Evolutionary conservation across 768 basidiomycete species (phyloP).

Genomic region (Coprinopsis cinerea): DNA sequence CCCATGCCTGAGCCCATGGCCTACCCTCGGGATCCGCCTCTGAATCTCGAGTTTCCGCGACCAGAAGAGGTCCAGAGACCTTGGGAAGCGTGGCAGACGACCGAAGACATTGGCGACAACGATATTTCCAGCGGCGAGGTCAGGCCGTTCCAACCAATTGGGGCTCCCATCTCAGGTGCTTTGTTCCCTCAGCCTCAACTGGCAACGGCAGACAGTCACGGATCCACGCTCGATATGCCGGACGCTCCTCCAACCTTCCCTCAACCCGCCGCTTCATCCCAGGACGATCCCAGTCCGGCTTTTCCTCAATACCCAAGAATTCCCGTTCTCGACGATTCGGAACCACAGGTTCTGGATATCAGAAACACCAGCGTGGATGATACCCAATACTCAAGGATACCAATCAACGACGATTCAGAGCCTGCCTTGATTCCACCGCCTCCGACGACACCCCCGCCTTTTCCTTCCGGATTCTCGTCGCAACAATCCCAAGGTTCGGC

Average conservation of each 20-base stretch:
- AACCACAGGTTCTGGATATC: background rate
- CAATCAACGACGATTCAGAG: background rate
- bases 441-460: background rate
- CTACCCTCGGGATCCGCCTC: background rate
- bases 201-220: background rate
- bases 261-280: background rate
- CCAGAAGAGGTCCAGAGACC: background rate
- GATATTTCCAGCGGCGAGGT: background rate
- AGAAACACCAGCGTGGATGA: too few species aligned
- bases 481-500: background rate
- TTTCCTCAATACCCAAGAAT: background rate
- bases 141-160: background rate
- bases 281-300: background rate
- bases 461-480: background rate
- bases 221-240: background rate
- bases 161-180: background rate
- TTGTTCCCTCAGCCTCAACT: background rate
- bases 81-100: conserved; percentile 1
- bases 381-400: background rate
- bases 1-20: background rate
- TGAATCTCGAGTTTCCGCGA: background rate
- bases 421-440: background rate
- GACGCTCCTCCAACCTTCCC: background rate
- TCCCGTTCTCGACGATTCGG: background rate
- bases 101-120: background rate